These are phyloP conservation scores for Curvularia spicifera DNA, from an alignment of 2,329 filamentous ascomycete genomes.

Conservation along the genomic window DNA sequence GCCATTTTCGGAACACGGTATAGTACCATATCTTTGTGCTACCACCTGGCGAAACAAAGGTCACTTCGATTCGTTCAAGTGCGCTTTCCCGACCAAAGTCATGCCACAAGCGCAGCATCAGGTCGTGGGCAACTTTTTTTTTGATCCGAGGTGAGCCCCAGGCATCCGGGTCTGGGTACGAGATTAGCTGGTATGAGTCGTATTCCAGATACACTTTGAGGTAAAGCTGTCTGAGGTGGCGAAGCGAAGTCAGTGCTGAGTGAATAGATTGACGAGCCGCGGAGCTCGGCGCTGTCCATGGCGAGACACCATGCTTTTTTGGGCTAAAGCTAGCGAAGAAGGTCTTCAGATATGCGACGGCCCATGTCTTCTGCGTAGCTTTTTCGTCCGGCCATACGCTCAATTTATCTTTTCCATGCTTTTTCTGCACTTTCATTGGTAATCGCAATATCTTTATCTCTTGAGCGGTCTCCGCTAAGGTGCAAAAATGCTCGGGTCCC, in stretches of 20 bases:
- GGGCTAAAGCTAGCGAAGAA: neutral
- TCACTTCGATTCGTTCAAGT: neutral
- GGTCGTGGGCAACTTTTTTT: neutral
- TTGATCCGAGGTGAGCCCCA: neutral
- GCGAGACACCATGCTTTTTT: neutral
- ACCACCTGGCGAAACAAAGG: neutral
- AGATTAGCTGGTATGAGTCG: constrained; percentile 1
- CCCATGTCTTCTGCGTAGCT: neutral
- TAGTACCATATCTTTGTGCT: constrained; percentile 1
- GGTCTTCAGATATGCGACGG: neutral
- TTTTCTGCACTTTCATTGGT: neutral
- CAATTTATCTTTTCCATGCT: neutral
- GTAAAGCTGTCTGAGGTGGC: neutral
- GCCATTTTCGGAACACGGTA: neutral
- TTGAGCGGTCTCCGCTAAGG: neutral
- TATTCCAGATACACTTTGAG: neutral
- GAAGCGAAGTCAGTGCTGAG: neutral
- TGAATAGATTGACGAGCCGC: neutral
- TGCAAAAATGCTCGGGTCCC: neutral
- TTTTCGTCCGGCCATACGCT: neutral
- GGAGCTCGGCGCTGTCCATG: neutral
- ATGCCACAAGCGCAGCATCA: neutral
- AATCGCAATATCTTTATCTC: neutral
- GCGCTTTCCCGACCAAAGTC: neutral
- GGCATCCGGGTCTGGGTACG: neutral